These are phyloP conservation scores for Collybia mongolica DNA, from an alignment of 768 basidiomycete species.

Conservation along the genomic window DNA sequence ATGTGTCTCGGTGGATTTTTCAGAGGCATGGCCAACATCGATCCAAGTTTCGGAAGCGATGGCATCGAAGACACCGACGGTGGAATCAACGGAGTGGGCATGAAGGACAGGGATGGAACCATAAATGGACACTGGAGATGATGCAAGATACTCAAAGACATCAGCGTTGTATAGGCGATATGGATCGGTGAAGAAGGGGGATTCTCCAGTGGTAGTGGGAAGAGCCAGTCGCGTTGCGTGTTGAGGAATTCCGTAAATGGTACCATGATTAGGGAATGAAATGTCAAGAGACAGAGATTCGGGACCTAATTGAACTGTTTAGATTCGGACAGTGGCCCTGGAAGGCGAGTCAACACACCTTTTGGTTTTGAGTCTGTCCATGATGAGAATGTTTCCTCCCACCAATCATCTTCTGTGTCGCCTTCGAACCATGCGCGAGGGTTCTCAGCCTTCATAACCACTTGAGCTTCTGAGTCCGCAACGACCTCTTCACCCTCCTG, in stretches of 20 bases:
- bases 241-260: conserved; percentile 95
- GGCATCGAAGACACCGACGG: conserved; percentile 88
- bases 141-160: conserved; percentile 93
- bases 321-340: neutral
- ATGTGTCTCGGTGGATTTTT: conserved; percentile 80
- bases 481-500: conserved; percentile 42
- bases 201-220: conserved; percentile 82
- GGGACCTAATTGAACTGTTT: conserved; percentile 62
- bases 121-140: conserved; percentile 79
- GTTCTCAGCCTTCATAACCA: conserved; percentile 50
- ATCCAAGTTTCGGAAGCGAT: conserved; percentile 94
- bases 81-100: conserved; percentile 84
- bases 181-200: conserved; percentile 79
- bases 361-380: conserved; percentile 97
- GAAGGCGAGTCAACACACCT: conserved; percentile 45
- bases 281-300: conserved; percentile 93
- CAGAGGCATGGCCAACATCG: conserved; percentile 72
- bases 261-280: conserved; percentile 86
- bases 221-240: conserved; percentile 90
- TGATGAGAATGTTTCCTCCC: conserved; percentile 84
- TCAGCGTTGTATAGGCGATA: conserved; percentile 95
- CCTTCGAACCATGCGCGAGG: conserved; percentile 85
- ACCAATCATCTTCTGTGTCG: conserved; percentile 76
- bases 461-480: conserved; percentile 40
- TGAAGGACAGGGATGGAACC: conserved; percentile 93